Evolutionary conservation across 208 protist genomes (phyloP), one percentile per base, ranked within the genome.

Genomic region (Wallacemonas collosoma): DNA sequence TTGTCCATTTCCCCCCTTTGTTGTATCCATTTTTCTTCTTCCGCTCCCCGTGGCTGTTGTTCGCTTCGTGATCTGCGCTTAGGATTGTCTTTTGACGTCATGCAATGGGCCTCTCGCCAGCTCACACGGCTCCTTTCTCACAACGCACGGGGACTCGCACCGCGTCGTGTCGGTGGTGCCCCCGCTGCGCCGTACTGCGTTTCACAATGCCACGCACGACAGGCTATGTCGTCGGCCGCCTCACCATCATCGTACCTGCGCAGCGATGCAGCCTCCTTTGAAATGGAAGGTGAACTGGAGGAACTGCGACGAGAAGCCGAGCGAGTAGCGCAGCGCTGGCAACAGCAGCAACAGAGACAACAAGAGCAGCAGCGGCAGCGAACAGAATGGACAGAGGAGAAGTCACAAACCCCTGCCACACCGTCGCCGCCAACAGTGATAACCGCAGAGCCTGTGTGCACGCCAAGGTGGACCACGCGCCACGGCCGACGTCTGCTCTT

Each of bases 271-370:
- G 68, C 68, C 14, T 81, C 76, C 15, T 81, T 81, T 17, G 76
- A 76, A 41, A 2, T 71, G 17, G 72, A 81, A 57, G 69, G 63
- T 35, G 76, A 81, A 39, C 68, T 81, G 36, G 17, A 15, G 14
- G 41, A 55, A 17, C 72, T 73, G 4, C 60, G 71, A 47, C 56
- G 62, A 1, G 76, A 81, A 50, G 38, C 60, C 40, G 43, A 38
- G 38, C 60, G 60, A 14, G 15, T 48, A 3, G 38, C 36, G 60
- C 41, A 6, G 35, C 56, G 8, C 26, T 26, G 26, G 26, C 26
- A 26, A 26, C 26, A 26, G 26, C 26, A 26, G 0, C 26, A 26
- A 26, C 26, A 26, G 0, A 26, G 26, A 26, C 26, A 26, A 26
- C 26, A 26, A 26, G 26, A 26, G 26, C 26, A 26, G 26, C 26